Evolutionary conservation across 2,329 filamentous ascomycete genomes (phyloP), one percentile per base, ranked within the genome.

Genomic region (Scleromitrula shiraiana): DNA sequence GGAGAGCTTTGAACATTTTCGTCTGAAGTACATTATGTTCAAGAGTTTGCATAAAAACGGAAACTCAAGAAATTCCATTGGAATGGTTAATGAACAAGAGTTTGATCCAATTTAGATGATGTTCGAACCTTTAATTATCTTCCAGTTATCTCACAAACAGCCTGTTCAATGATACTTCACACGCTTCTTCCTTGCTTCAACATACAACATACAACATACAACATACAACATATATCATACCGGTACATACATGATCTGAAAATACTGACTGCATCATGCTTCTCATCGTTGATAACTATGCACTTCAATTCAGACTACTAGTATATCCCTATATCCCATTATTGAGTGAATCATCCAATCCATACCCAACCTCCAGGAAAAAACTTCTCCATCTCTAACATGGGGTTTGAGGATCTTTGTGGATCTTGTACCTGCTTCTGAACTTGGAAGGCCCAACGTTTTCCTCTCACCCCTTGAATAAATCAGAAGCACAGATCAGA

Each of bases 301-400:
- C 29, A 30, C 29, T 30, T 30, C 6, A 27, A 12, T 27, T 36
- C 14, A 20, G 17, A 8, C 17, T 19, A 30, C 29, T 30, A 10
- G 29, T n/a, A n/a, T n/a, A n/a, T n/a, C 29, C 29, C 12, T 33
- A 15, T 15, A 33, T 15, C 14, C 14, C 14, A 33, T 14, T n/a
- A 17, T 22, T n/a, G n/a, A 14, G 20, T 24, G 22, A 23, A 27
- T 41, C 15, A 27, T 26, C 27, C n/a, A 38, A 47, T 30, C 20
- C 17, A 42, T n/a, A 42, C 14, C 37, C 37, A 42, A 15, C 38
- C 29, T 47, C 29, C 37, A 47, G 22, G 20, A 15, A 42, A 47
- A 26, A 47, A 23, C 35, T 15, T 47, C 37, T 27, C 37, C 37
- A 47, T 47, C 36, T 35, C 38, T 29, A 32, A 41, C 22, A 39